Evolutionary conservation across 2,329 filamentous ascomycete species (phyloP).

Genomic region (Xylaria arbuscula): DNA sequence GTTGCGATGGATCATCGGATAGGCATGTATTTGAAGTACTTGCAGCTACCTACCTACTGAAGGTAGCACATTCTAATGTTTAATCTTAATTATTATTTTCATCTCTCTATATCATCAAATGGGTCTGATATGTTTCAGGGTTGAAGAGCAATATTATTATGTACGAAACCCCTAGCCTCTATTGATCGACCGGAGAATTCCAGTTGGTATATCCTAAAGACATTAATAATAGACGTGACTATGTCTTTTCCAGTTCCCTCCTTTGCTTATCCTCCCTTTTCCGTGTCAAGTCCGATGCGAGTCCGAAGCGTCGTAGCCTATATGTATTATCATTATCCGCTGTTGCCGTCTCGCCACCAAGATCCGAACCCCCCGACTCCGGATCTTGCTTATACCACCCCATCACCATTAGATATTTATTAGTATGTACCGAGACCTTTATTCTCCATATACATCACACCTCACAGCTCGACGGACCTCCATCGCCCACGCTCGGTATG

Average conservation of each 20-base stretch:
- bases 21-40: neutral
- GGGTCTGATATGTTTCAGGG: neutral
- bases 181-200: constrained; percentile 16
- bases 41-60: neutral
- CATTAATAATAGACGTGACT: constrained; percentile 9
- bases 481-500: constrained; percentile 62
- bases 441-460: neutral
- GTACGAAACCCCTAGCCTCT: constrained; percentile 20
- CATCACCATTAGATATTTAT: neutral
- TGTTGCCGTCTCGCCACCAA: constrained; percentile 7
- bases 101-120: neutral
- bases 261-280: constrained; percentile 14
- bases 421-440: neutral
- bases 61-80: neutral
- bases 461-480: constrained; percentile 44
- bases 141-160: constrained; percentile 15
- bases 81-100: neutral
- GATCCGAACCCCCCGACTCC: neutral
- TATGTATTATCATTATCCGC: constrained; percentile 16
- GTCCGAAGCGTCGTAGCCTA: constrained; percentile 8
- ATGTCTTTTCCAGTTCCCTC: constrained; percentile 2
- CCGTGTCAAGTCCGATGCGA: constrained; percentile 10
- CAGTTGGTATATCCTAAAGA: constrained; percentile 19
- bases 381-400: constrained; percentile 24
- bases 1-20: neutral